These are phyloP conservation scores for Rheum nobile DNA, from an alignment of 148 eudicot species.

Conservation along the genomic window DNA sequence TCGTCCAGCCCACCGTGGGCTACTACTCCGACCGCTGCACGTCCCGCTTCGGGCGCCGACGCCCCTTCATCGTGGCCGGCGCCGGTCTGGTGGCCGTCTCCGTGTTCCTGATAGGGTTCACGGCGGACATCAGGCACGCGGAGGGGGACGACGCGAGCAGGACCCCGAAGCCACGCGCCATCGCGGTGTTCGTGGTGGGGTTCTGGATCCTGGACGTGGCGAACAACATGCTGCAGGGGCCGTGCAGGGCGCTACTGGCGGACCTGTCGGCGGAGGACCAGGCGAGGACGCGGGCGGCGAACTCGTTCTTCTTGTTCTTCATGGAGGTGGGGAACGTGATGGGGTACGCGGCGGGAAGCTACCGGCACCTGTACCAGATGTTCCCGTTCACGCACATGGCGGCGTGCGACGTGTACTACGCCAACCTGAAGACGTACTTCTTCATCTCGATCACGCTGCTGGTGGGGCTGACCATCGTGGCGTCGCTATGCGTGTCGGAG, in stretches of 20 bases:
- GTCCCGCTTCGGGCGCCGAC: conserved; percentile 37
- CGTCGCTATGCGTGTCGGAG: conserved; percentile 23
- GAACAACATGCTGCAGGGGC: conserved; percentile 48
- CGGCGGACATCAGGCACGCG: conserved; percentile 37
- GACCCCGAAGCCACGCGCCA: conserved; percentile 29
- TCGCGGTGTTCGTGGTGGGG: conserved; percentile 38
- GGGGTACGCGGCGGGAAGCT: conserved; percentile 41
- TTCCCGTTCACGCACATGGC: conserved; percentile 35
- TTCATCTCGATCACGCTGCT: conserved; percentile 33
- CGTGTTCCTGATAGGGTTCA: conserved; percentile 40
- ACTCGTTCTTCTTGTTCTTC: conserved; percentile 38
- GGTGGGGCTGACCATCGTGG: conserved; percentile 18
- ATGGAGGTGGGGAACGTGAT: conserved; percentile 49
- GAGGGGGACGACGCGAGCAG: conserved; percentile 18
- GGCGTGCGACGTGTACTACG: conserved; percentile 45
- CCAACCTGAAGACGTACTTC: conserved; percentile 44
- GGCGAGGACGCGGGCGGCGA: conserved; percentile 25
- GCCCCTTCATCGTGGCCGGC: conserved; percentile 39
- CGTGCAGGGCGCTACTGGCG: conserved; percentile 42
- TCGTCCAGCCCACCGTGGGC: conserved; percentile 44
- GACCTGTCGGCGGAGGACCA: conserved; percentile 31
- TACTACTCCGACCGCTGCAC: conserved; percentile 42
- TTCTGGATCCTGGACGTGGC: conserved; percentile 55
- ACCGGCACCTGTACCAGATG: conserved; percentile 20
- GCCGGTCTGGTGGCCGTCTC: conserved; percentile 26